These are phyloP conservation scores for Agroathelia rolfsii DNA, from an alignment of 1,284 basidiomycete genomes.

Conservation along the genomic window DNA sequence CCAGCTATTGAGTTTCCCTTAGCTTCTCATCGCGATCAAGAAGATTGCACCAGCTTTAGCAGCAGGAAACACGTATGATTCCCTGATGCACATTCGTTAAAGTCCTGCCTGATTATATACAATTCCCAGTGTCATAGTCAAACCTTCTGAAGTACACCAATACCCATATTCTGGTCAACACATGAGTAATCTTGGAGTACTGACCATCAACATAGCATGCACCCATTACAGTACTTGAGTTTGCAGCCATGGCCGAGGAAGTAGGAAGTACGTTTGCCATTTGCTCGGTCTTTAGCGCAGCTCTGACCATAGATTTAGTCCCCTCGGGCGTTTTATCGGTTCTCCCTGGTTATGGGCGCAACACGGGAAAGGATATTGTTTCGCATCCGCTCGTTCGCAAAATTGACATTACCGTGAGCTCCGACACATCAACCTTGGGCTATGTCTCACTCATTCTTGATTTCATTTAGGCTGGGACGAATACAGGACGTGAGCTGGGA, in stretches of 20 bases:
- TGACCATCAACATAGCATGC: conserved; percentile 40
- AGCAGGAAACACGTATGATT: conserved; percentile 77
- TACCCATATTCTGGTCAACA: conserved; percentile 1
- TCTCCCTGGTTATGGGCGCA: conserved; percentile 58
- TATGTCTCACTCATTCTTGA: conserved; percentile 6
- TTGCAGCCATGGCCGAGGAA: conserved; percentile 51
- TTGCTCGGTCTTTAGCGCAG: conserved; percentile 5
- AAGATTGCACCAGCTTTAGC: conserved; percentile 80
- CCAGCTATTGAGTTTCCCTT: conserved; percentile 81
- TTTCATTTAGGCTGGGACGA: conserved; percentile 58
- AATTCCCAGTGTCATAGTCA: conserved; percentile 73
- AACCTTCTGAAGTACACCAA: conserved; percentile 62
- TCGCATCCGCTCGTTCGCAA: conserved; percentile 60
- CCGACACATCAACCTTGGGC: background rate
- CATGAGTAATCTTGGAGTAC: conserved; percentile 1
- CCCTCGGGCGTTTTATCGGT: conserved; percentile 67
- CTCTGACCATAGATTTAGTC: conserved; percentile 40
- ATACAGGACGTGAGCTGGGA: conserved; percentile 62
- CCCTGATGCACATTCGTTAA: no score
- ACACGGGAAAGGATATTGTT: conserved; percentile 54
- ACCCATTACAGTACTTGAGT: conserved; percentile 69
- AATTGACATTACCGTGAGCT: conserved; percentile 69
- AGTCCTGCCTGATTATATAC: no score
- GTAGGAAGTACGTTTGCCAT: conserved; percentile 46
- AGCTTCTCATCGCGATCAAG: conserved; percentile 72